Conservation (phyloP, 1,284 basidiomycete species). For the Coniophora puteana region DNA sequence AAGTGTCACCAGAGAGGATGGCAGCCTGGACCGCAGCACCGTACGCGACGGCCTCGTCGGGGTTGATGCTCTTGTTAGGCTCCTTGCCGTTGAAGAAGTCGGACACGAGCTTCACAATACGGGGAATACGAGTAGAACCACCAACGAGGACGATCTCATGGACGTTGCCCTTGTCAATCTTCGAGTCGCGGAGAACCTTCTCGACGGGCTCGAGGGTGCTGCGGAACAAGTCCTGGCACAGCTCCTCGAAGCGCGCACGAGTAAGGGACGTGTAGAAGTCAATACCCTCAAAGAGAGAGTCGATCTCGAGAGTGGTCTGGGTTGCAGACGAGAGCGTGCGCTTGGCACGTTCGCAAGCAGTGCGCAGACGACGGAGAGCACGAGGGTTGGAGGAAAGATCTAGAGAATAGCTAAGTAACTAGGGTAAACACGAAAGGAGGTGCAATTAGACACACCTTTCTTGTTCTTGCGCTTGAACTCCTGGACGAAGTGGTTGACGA, state of each 20-base stretch:
- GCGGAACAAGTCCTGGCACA: slow-evolving; percentile 97
- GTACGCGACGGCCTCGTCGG: slow-evolving; percentile 99
- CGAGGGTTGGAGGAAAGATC: slow-evolving; percentile 91
- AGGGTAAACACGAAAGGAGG: not conserved
- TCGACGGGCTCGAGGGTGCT: slow-evolving; percentile 97
- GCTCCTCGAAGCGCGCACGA: slow-evolving; percentile 98
- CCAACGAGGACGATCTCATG: slow-evolving; percentile 98
- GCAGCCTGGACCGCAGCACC: slow-evolving; percentile 99
- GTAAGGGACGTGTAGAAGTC: slow-evolving; percentile 99
- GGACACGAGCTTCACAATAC: slow-evolving; percentile 96
- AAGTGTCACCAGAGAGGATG: slow-evolving; percentile 96
- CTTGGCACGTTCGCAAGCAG: slow-evolving; percentile 98
- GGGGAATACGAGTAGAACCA: slow-evolving; percentile 98
- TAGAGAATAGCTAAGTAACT: slow-evolving; percentile 28
- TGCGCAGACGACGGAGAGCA: slow-evolving; percentile 95
- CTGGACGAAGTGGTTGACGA: slow-evolving; percentile 97
- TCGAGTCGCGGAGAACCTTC: slow-evolving; percentile 97
- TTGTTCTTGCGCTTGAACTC: slow-evolving; percentile 99
- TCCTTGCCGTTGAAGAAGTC: slow-evolving; percentile 99
- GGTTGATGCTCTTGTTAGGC: slow-evolving; percentile 97
- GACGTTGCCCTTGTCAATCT: slow-evolving; percentile 95
- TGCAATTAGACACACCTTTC: slow-evolving; percentile 64
- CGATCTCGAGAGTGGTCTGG: slow-evolving; percentile 97
- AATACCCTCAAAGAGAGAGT: slow-evolving; percentile 96
- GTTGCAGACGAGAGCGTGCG: slow-evolving; percentile 96